Evolutionary conservation across 352 stramenopile species (phyloP).

Genomic region (Globisporangium spinosum): DNA sequence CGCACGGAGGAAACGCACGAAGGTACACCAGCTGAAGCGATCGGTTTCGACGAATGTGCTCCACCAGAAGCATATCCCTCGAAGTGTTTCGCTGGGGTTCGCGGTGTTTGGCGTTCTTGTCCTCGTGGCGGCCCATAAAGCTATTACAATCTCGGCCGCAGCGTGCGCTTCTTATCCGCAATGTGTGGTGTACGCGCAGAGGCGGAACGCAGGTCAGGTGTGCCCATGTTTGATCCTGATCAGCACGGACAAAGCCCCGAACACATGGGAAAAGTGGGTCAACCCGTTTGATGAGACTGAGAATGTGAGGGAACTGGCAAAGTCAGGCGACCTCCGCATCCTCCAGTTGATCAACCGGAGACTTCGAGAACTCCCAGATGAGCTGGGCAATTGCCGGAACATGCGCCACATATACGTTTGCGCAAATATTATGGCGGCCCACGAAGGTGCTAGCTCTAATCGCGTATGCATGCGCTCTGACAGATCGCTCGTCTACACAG

Average conservation of each 20-base stretch:
- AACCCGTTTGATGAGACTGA: slow-evolving; percentile 25
- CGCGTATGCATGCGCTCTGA: background rate
- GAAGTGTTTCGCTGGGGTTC: slow-evolving; percentile 10
- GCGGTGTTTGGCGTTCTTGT: slow-evolving; percentile 11
- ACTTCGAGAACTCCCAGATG: slow-evolving; percentile 20
- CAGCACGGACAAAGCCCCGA: slow-evolving; percentile 24
- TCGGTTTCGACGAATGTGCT: too few species aligned
- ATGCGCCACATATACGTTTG: too few species aligned
- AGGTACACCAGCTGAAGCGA: too few species aligned
- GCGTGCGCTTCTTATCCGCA: slow-evolving; percentile 19
- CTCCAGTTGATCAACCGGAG: slow-evolving; percentile 35
- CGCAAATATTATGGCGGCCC: too few species aligned
- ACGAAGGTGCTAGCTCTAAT: too few species aligned
- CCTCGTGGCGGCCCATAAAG: too few species aligned
- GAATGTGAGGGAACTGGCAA: slow-evolving; percentile 22
- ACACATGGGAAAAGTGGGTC: slow-evolving; percentile 33
- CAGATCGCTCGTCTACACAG: slow-evolving; percentile 27
- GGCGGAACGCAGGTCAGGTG: background rate
- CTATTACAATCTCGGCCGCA: too few species aligned
- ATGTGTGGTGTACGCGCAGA: slow-evolving; percentile 29
- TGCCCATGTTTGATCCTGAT: slow-evolving; percentile 36
- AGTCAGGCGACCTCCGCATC: slow-evolving; percentile 25
- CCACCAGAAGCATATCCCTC: slow-evolving; percentile 11
- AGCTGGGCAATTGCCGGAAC: slow-evolving; percentile 19
- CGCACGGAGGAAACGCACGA: too few species aligned